Conservation (phyloP, 1,139 yeast genomes). For the Suhomyces chickasaworum region DNA sequence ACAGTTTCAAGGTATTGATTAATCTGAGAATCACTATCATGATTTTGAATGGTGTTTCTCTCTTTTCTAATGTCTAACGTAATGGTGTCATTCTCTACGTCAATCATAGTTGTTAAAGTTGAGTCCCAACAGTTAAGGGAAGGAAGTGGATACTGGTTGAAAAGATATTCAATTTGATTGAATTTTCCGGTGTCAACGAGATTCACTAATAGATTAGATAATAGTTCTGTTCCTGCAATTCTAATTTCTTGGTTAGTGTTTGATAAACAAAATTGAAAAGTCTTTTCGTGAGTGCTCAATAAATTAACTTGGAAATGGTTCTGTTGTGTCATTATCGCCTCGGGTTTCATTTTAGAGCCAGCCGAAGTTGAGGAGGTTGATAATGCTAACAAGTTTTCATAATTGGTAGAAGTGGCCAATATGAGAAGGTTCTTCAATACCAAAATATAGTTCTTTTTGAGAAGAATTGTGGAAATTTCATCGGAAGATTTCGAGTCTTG, state of each 20-base stretch:
- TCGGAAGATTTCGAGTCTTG: slow-evolving; percentile 16
- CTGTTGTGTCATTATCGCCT: slow-evolving; percentile 45
- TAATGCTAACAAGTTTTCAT: slow-evolving; percentile 39
- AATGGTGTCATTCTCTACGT: slow-evolving; percentile 22
- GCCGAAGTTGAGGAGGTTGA: slow-evolving; percentile 41
- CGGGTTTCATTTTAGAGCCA: slow-evolving; percentile 48
- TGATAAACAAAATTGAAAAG: slow-evolving; percentile 33
- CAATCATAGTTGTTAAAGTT: slow-evolving; percentile 21
- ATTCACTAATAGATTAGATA: slow-evolving; percentile 38
- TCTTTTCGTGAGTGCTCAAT: slow-evolving; percentile 35
- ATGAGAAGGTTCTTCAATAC: slow-evolving; percentile 37
- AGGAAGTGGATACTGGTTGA: slow-evolving; percentile 35
- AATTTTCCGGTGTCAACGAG: slow-evolving; percentile 46
- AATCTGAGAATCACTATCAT: slow-evolving; percentile 33
- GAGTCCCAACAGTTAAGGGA: slow-evolving; percentile 25
- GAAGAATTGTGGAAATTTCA: slow-evolving; percentile 26
- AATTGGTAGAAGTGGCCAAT: slow-evolving; percentile 38
- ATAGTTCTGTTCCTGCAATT: slow-evolving; percentile 39
- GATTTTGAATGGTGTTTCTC: slow-evolving; percentile 24
- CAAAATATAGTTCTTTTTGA: slow-evolving; percentile 38
- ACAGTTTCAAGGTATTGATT: slow-evolving; percentile 23
- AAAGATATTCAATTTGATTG: slow-evolving; percentile 38
- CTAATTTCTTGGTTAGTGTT: slow-evolving; percentile 40
- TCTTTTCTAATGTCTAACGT: slow-evolving; percentile 24
- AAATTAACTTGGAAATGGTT: slow-evolving; percentile 38